Conservation (phyloP, 1,284 basidiomycete genomes). For the Trichosporon sp. region DNA sequence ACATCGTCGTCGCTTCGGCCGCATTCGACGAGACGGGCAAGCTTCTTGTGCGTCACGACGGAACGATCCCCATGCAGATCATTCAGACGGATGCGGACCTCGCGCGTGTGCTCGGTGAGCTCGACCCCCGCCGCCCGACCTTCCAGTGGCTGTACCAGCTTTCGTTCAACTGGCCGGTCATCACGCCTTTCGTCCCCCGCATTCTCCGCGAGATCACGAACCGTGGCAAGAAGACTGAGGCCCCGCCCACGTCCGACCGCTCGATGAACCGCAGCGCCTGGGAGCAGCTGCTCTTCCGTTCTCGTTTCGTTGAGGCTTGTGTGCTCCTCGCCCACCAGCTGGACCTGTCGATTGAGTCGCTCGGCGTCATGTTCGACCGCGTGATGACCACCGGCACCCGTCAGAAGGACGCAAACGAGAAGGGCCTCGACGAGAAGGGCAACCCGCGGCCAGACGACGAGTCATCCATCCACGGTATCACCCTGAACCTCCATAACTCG, state of each 20-base stretch:
- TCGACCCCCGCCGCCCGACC: conserved; percentile 50
- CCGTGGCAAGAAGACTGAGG: conserved; percentile 25
- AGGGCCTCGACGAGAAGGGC: conserved; percentile 22
- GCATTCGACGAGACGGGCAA: conserved; percentile 52
- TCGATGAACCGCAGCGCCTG: conserved; percentile 23
- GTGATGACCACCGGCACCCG: conserved; percentile 51
- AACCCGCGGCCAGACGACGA: conserved; percentile 33
- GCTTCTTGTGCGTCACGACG: conserved; percentile 52
- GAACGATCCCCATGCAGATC: conserved; percentile 51
- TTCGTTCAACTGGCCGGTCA: conserved; percentile 52
- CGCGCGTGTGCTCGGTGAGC: conserved; percentile 48
- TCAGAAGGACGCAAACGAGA: conserved; percentile 17
- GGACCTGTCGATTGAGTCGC: conserved; percentile 50
- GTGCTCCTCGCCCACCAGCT: conserved; percentile 49
- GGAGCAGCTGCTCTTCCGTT: conserved; percentile 47
- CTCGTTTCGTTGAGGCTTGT: conserved; percentile 51
- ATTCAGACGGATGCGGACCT: conserved; percentile 51
- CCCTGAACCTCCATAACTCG: conserved; percentile 35
- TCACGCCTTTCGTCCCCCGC: conserved; percentile 49
- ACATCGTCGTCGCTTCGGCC: conserved; percentile 51
- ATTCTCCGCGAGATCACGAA: conserved; percentile 39
- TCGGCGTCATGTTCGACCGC: conserved; percentile 61
- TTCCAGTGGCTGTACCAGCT: conserved; percentile 55
- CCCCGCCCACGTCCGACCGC: conserved; percentile 24
- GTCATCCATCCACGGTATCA: conserved; percentile 45